Evolutionary conservation across 768 basidiomycete genomes (phyloP), one percentile per base, ranked within the genome.

Genomic region (Vararia minispora): DNA sequence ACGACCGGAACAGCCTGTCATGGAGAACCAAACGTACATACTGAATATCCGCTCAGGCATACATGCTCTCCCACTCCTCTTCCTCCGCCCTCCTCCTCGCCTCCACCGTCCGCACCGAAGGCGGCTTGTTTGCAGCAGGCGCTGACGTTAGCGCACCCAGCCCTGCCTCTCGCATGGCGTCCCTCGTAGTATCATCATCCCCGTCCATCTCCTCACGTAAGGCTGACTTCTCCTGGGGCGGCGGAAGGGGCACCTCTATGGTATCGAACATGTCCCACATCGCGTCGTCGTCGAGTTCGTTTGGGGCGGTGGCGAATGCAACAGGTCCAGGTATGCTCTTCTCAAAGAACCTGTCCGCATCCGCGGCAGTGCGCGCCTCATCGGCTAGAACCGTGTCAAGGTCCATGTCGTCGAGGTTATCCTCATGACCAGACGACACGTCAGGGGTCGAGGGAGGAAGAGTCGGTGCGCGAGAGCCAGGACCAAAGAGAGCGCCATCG

Each of bases 121-220:
- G 32, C 13, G 26, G 17, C 20, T 30, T n/a, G 11, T 6, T 25
- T 49, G 35, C 26, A 11, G 30, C 21, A 25, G 16, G 11, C 32
- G 6, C 33, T 7, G 23, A 10, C 16, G 28, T 43, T 27, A 12
- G 33, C 36, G 40, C 27, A 10, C 48, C 49, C 43, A 43, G 52
- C 54, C 74, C 76, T 24, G 75, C 57, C 51, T 82, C 74, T 28
- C 68, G 51, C 37, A 84, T 59, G 28, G 79, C 64, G 46, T 76
- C 70, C 77, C 86, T 86, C 69, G 85, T n/a, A n/a, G n/a, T 72
- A 5, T 83, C 82, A 28, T 74, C 72, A 24, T 81, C 76, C 5
- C 73, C 71, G 12, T 60, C 52, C 14, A 45, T 40, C 2, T 42
- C 49, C 4, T 52, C 36, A 13, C n/a, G n/a, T n/a, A n/a, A n/a